A percentile compares a stretch with the other conserved stretches of the same genome.
Evolutionary conservation across 768 basidiomycete genomes (phyloP).

Genomic region (Tulasnella sp.): DNA sequence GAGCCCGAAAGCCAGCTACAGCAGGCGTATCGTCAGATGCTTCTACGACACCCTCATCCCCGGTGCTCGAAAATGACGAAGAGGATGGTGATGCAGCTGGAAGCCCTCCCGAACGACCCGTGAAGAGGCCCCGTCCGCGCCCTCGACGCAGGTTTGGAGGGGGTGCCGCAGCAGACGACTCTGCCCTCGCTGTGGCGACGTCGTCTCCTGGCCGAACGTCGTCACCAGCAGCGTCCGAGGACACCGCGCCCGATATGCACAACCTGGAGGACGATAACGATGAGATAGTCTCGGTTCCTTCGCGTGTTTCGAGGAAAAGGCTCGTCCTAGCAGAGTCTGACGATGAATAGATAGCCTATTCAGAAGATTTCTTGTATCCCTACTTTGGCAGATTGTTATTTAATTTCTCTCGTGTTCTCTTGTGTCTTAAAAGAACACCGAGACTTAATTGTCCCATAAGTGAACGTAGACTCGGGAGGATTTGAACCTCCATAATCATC

Average conservation of each 20-base stretch:
- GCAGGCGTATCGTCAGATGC: background rate
- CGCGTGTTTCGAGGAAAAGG: background rate
- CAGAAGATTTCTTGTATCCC: background rate
- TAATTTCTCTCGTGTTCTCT: background rate
- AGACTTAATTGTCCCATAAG: background rate
- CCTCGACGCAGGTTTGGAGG: conserved; percentile 13
- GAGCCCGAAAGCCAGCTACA: background rate
- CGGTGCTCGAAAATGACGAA: background rate
- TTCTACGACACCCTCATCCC: background rate
- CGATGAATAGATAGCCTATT: background rate
- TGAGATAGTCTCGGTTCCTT: background rate
- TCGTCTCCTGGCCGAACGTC: conserved; percentile 14
- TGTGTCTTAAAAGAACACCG: background rate
- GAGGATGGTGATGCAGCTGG: background rate
- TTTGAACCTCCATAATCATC: background rate
- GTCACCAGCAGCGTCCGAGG: background rate
- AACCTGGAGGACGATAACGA: background rate
- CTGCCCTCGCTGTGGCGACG: background rate
- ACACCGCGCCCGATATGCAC: background rate
- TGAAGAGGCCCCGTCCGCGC: conserved; percentile 13
- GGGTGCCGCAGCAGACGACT: background rate
- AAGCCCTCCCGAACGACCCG: background rate
- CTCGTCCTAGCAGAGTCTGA: background rate
- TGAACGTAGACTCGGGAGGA: conserved; percentile 2
- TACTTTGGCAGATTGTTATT: background rate